Percentiles rank a stretch among this genome's conserved stretches.
Conservation (phyloP, 2,329 filamentous ascomycete species). For the Pyrenophora tritici-repentis region DNA sequence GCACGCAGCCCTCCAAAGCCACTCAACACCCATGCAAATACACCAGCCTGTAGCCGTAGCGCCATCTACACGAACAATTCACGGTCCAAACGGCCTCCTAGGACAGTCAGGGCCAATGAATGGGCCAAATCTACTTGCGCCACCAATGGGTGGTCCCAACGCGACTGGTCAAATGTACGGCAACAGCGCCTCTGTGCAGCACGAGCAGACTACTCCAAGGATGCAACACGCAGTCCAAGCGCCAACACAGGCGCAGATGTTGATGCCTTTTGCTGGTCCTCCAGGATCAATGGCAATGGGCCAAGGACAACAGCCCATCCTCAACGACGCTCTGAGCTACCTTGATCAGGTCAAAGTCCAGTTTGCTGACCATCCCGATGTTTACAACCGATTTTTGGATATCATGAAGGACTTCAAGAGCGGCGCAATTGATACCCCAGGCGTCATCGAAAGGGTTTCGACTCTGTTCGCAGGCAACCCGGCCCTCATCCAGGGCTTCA, state of each 20-base stretch:
- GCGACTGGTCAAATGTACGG: constrained; percentile 71
- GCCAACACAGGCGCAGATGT: constrained; percentile 58
- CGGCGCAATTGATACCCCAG: constrained; percentile 96
- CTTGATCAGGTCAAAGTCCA: constrained; percentile 98
- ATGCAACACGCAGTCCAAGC: constrained; percentile 66
- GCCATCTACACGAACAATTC: constrained; percentile 78
- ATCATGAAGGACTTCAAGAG: constrained; percentile 99
- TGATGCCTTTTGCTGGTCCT: constrained; percentile 54
- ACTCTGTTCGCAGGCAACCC: constrained; percentile 95
- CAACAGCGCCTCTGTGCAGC: constrained; percentile 66
- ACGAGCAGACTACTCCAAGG: constrained; percentile 56
- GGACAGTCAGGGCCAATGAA: constrained; percentile 59
- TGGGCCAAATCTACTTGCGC: constrained; percentile 55
- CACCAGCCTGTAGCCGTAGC: constrained; percentile 85
- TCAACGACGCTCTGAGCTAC: constrained; percentile 89
- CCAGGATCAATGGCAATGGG: constrained; percentile 63
- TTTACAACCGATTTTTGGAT: constrained; percentile 95
- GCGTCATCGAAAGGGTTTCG: constrained; percentile 95
- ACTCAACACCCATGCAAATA: constrained; percentile 83
- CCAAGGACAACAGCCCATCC: constrained; percentile 82
- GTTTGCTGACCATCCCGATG: constrained; percentile 94
- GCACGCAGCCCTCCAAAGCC: constrained; percentile 80
- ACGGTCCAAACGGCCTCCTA: constrained; percentile 88
- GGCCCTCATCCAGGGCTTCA: constrained; percentile 95
- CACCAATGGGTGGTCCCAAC: constrained; percentile 62